phyloP scores from a whole-genome alignment of 73 alveolate species.

The Halteria grandinella region DNA sequence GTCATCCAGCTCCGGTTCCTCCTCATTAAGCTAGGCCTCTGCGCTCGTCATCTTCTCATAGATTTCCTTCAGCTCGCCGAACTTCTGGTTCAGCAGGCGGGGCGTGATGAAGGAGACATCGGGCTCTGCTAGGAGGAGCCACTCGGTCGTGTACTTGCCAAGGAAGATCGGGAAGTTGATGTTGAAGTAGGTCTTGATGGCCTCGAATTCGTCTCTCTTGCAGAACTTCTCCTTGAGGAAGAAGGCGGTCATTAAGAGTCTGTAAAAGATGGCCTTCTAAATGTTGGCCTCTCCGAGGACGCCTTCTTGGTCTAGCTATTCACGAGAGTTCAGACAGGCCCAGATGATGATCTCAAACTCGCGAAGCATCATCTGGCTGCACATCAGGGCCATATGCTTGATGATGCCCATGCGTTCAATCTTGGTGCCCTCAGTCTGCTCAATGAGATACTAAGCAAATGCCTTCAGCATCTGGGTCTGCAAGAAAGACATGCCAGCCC shows the following conservation, averaged over 20 bases:
- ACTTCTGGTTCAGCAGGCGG: constrained; percentile 11
- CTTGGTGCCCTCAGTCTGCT: neutral
- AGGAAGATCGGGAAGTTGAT: constrained; percentile 8
- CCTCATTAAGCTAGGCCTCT: constrained; percentile 17
- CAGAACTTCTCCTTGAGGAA: constrained; percentile 26
- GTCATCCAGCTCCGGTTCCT: constrained; percentile 11
- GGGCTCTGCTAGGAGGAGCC: constrained; percentile 44
- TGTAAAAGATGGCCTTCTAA: constrained; percentile 5
- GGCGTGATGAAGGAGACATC: constrained; percentile 23
- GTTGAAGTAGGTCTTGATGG: constrained; percentile 20
- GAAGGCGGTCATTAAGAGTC: constrained; percentile 42
- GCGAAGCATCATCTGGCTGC: constrained; percentile 41
- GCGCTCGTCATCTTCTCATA: neutral
- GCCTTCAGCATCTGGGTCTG: constrained; percentile 25
- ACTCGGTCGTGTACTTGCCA: constrained; percentile 50
- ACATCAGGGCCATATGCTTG: constrained; percentile 19
- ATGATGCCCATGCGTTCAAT: neutral
- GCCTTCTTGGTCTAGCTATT: neutral
- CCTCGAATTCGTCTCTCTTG: neutral
- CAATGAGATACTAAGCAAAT: neutral
- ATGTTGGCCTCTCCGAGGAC: neutral
- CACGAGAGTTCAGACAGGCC: constrained; percentile 38
- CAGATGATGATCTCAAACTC: constrained; percentile 49
- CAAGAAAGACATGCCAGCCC: constrained; percentile 14
- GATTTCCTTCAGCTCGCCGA: constrained; percentile 3